Evolutionary conservation across 2,329 filamentous ascomycete species (phyloP), one percentile per base, ranked within the genome.

Genomic region (Neocatenulostroma microsporum): DNA sequence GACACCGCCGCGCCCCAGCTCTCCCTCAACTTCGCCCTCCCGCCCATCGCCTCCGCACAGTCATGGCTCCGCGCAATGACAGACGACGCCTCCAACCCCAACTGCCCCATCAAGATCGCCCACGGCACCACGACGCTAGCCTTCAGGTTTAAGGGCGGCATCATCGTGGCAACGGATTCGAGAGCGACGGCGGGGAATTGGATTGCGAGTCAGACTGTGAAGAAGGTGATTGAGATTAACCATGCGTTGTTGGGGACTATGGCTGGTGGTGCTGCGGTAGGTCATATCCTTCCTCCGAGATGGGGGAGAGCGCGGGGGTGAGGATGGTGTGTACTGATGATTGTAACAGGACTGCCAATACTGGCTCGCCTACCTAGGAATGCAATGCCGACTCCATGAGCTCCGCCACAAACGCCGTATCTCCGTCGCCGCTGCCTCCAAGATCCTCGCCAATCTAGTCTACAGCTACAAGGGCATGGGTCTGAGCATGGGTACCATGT

Each of bases 161-260:
- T 98, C 68, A 93, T 98, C 60, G 89, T 98, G 35, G 89, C 89
- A 37, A 98, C 91, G 41, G 91, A 98, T 69, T 98, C 91, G 42
- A 80, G 91, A 68, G 91, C 91, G 42, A 94, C 91, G 31, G 89
- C 91, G 20, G 91, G 91, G 57, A 93, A 91, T 76, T 98, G 91
- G 91, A 98, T 98, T 67, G 91, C 91, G 50, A 94, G 85, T 68
- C 91, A 98, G 74, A 98, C 91, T 36, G 91, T 98, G 60, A 98
- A 98, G 80, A 98, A 98, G 76, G 91, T 98, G 53, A 96, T 98
- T 60, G 87, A 94, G 74, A 94, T 94, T 73, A 94, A 94, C 73
- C 85, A 74, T 66, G 83, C 82, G 65, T 74, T 98, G 66, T 69
- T 98, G 57, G 91, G 91, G 49, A 98, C 91, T 52, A 94, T 98